These are phyloP conservation scores for Talaromyces rugulosus DNA, from an alignment of 2,329 filamentous ascomycete genomes.

Conservation along the genomic window DNA sequence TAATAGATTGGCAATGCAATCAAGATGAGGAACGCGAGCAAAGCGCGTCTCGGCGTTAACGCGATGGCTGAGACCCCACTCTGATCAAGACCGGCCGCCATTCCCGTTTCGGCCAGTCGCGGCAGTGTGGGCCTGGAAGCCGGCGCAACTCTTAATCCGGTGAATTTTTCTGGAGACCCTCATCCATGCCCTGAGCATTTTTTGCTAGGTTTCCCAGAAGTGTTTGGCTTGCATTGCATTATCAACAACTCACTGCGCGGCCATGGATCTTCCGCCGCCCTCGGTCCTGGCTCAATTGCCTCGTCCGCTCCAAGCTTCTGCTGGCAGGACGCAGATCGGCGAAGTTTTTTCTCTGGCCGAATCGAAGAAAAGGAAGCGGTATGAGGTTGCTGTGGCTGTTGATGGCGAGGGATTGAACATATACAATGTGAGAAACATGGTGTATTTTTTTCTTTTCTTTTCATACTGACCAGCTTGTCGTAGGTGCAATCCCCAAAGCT, in stretches of 20 bases:
- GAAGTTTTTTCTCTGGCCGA: conserved; percentile 52
- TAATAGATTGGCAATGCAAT: background rate
- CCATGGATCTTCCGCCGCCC: conserved; percentile 43
- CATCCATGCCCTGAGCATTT: background rate
- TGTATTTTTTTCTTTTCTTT: background rate
- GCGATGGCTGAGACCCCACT: background rate
- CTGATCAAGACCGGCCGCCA: background rate
- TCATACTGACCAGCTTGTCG: conserved; percentile 11
- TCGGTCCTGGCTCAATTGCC: conserved; percentile 44
- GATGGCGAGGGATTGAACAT: conserved; percentile 61
- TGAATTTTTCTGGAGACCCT: conserved; percentile 2
- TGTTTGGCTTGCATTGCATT: background rate
- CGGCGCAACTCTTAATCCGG: background rate
- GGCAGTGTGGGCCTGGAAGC: background rate
- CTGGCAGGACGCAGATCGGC: conserved; percentile 37
- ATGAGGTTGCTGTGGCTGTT: conserved; percentile 56
- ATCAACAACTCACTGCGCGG: background rate
- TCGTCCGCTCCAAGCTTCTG: conserved; percentile 37
- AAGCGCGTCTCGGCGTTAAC: background rate
- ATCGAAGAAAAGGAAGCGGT: conserved; percentile 58
- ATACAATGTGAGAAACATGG: conserved; percentile 50
- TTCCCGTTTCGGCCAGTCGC: background rate
- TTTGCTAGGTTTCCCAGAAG: background rate
- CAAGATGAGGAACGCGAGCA: background rate
- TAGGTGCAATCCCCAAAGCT: conserved; percentile 59